These are phyloP conservation scores for Cordyceps cateniannulata DNA, from an alignment of 2,329 filamentous ascomycete species.

Conservation along the genomic window DNA sequence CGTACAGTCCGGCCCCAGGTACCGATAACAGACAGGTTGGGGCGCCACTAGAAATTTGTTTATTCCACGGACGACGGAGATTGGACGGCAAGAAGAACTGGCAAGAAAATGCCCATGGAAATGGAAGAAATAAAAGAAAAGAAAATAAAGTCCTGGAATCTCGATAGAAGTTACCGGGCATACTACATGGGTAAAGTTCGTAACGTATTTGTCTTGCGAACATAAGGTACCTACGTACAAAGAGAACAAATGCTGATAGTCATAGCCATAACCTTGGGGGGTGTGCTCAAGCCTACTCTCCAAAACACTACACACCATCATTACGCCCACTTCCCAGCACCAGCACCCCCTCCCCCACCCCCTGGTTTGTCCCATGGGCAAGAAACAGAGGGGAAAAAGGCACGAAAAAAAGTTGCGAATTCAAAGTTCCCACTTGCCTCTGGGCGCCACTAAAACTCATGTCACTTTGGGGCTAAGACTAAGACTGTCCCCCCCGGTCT, in stretches of 20 bases:
- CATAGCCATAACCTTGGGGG: not conserved
- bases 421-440: constrained; percentile 8
- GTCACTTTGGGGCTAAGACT: constrained; percentile 7
- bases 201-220: not conserved
- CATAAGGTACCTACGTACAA: not conserved
- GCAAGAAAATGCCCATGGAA: too few relatives aligned
- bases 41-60: not conserved
- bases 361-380: not conserved
- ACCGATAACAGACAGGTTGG: constrained; percentile 2
- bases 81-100: not conserved
- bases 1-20: not conserved
- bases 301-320: not conserved
- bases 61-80: not conserved
- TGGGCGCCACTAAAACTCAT: constrained; percentile 11
- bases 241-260: not conserved
- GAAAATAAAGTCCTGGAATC: not conserved
- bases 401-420: not conserved
- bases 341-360: not conserved
- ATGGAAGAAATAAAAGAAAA: not conserved
- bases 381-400: not conserved
- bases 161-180: too few relatives aligned
- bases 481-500: not conserved
- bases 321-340: not conserved
- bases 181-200: too few relatives aligned
- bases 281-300: not conserved